Percentiles rank a stretch among this genome's conserved stretches.
Conservation (phyloP, 2,329 filamentous ascomycete genomes). For the Pyricularia sp. region DNA sequence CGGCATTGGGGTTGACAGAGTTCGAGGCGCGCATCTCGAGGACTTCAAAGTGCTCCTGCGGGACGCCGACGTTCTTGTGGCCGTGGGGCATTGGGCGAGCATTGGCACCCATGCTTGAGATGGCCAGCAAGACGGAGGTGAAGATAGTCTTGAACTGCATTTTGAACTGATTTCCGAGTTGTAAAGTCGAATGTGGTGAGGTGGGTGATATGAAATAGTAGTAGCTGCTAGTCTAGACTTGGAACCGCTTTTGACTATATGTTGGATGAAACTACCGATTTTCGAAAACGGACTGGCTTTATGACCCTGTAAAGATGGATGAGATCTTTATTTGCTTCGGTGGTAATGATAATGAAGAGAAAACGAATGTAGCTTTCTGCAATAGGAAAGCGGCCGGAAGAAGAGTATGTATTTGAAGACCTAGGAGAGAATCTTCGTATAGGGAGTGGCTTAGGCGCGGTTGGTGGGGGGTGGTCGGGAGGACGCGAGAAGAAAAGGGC, state of each 20-base stretch:
- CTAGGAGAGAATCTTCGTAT: background rate
- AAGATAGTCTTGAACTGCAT: slow-evolving; percentile 22
- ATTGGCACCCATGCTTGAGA: slow-evolving; percentile 3
- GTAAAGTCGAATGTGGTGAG: background rate
- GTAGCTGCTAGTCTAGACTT: background rate
- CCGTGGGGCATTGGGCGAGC: slow-evolving; percentile 10
- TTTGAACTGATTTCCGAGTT: slow-evolving; percentile 6
- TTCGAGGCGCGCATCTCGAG: slow-evolving; percentile 28
- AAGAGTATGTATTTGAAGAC: background rate
- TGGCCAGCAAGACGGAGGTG: slow-evolving; percentile 3
- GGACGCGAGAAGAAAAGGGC: background rate
- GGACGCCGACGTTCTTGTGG: slow-evolving; percentile 27
- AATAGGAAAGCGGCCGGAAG: background rate
- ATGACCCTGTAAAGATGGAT: background rate
- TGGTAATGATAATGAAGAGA: background rate
- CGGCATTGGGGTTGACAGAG: slow-evolving; percentile 28
- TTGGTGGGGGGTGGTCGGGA: background rate
- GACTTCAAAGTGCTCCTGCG: slow-evolving; percentile 34
- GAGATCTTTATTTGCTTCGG: background rate
- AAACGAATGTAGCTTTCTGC: background rate
- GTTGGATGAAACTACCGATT: background rate
- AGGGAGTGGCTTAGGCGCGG: background rate
- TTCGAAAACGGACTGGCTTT: background rate
- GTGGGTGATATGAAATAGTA: background rate
- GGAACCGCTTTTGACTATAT: background rate